Conservation (phyloP, 768 basidiomycete species). For the Pisolithus sp. region DNA sequence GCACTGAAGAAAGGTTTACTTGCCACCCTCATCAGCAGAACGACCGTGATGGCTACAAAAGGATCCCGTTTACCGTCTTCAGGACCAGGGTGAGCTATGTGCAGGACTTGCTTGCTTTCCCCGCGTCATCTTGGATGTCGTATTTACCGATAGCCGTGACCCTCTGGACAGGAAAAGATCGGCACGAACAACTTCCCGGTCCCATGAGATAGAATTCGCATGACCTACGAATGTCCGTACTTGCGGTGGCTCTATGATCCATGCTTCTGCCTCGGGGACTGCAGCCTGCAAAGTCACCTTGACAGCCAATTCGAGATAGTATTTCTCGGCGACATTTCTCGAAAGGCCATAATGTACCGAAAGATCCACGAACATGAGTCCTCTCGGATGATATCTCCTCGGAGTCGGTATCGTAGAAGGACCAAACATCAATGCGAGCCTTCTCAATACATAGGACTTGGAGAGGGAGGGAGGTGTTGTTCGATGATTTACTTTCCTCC, state of each 20-base stretch:
- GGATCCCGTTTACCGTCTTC: slow-evolving; percentile 7
- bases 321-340: slow-evolving; percentile 32
- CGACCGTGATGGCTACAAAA: slow-evolving; percentile 19
- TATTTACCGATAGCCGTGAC: slow-evolving; percentile 37
- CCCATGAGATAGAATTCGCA: slow-evolving; percentile 43
- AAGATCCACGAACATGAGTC: slow-evolving; percentile 18
- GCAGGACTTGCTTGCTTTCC: slow-evolving; percentile 65
- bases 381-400: too few relatives aligned
- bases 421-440: slow-evolving; percentile 56
- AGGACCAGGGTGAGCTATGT: slow-evolving; percentile 27
- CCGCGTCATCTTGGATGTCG: slow-evolving; percentile 19
- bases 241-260: slow-evolving; percentile 23
- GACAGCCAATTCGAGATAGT: slow-evolving; percentile 48
- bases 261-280: slow-evolving; percentile 14
- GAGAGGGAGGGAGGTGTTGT: slow-evolving; percentile 30
- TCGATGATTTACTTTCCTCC: slow-evolving; percentile 36
- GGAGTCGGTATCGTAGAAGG: slow-evolving; percentile 49
- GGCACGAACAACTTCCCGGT: too few relatives aligned
- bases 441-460: slow-evolving; percentile 52
- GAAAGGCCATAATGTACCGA: slow-evolving; percentile 36
- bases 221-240: slow-evolving; percentile 34
- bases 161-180: too few relatives aligned
- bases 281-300: slow-evolving; percentile 40
- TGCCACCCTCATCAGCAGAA: slow-evolving; percentile 6
- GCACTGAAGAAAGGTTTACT: slow-evolving; percentile 34